phyloP scores from a whole-genome alignment of 345 rosid genomes.

The Lumnitzera racemosa region DNA sequence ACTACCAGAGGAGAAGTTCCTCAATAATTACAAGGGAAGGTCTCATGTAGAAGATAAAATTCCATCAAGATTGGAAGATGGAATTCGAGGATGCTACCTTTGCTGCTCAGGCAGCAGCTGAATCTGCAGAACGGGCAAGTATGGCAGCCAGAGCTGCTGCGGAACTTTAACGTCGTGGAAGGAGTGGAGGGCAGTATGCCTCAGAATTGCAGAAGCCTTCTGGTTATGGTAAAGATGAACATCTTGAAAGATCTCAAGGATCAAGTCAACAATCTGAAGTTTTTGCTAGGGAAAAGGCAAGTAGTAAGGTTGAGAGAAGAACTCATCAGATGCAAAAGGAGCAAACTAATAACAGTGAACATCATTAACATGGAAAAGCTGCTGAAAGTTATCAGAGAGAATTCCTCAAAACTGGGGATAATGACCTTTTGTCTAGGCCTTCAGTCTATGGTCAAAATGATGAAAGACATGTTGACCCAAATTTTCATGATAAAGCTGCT shows the following conservation, averaged over 20 bases:
- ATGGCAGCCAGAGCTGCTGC: conserved; percentile 97
- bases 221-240: conserved; percentile 12
- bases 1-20: too few relatives aligned
- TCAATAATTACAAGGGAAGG: too few relatives aligned
- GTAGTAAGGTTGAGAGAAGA: neutral
- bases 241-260: neutral
- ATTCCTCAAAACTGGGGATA: neutral
- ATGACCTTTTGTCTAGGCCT: conserved; percentile 2
- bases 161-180: conserved; percentile 66
- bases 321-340: conserved; percentile 11
- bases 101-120: conserved; percentile 96
- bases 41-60: too few relatives aligned
- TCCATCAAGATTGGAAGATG: conserved; percentile 44
- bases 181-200: conserved; percentile 27
- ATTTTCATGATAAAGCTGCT: conserved; percentile 1
- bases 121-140: conserved; percentile 95
- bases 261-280: conserved; percentile 3
- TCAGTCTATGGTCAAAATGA: conserved; percentile 9
- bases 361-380: conserved; percentile 1
- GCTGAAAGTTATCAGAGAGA: conserved; percentile 5
- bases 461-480: neutral
- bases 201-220: conserved; percentile 28
- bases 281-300: conserved; percentile 14
- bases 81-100: conserved; percentile 76
- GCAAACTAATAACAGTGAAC: conserved; percentile 9